Evolutionary conservation across 148 eudicot species (phyloP).

Genomic region (Rhododendron vialii): DNA sequence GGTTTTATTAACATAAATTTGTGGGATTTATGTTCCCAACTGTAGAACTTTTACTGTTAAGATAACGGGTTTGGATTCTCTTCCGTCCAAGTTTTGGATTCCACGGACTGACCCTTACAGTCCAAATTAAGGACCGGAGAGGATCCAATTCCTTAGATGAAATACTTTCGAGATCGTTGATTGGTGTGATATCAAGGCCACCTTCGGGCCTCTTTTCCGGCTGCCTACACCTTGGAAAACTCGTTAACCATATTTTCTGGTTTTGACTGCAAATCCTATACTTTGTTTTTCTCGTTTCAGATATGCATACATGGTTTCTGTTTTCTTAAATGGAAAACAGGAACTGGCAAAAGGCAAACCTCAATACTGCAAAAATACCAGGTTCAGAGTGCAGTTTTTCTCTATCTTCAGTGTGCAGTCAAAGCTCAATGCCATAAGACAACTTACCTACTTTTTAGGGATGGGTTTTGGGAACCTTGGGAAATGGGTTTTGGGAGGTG

Average conservation of each 20-base stretch:
- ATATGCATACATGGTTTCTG: not conserved
- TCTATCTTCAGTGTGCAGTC: not conserved
- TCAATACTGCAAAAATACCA: not conserved
- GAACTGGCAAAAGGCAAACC: not conserved
- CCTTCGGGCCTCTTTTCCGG: not conserved
- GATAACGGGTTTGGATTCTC: too few relatives aligned
- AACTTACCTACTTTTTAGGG: not conserved
- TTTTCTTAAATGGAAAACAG: not conserved
- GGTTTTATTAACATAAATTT: not conserved
- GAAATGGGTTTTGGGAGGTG: not conserved
- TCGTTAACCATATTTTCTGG: not conserved
- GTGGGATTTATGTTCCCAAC: not conserved
- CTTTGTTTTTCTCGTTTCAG: not conserved
- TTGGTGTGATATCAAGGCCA: not conserved
- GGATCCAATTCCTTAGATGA: too few relatives aligned
- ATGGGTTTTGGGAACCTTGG: not conserved
- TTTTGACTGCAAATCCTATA: not conserved
- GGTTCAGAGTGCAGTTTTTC: not conserved
- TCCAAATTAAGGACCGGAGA: too few relatives aligned
- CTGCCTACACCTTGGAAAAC: not conserved
- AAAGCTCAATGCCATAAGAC: not conserved
- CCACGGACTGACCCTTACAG: too few relatives aligned
- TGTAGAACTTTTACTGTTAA: not conserved
- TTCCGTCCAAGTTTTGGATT: too few relatives aligned
- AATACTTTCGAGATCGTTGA: not conserved